Percentiles rank a stretch among this genome's conserved stretches.
Evolutionary conservation across 495 filamentous ascomycete genomes (phyloP).

Genomic region (Chlorociboria aeruginascens): DNA sequence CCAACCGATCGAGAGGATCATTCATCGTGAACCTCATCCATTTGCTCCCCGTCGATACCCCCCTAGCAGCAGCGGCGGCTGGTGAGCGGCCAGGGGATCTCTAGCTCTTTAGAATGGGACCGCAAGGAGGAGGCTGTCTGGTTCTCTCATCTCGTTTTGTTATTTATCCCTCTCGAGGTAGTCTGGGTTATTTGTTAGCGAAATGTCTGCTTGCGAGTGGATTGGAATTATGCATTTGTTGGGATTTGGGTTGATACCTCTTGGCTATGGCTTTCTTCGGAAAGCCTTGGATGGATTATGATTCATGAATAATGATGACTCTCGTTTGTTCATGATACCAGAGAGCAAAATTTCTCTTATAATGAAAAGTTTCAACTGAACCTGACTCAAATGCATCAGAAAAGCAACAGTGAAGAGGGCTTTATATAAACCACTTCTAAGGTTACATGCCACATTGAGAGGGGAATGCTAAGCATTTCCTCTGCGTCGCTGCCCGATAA

Average conservation of each 20-base stretch:
- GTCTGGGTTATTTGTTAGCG: neutral
- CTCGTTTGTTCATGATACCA: too few species aligned
- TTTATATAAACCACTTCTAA: neutral
- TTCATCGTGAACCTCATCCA: constrained; percentile 1
- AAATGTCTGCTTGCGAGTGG: neutral
- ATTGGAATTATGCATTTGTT: neutral
- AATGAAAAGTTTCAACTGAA: neutral
- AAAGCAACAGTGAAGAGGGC: constrained; percentile 1
- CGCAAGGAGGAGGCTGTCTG: neutral
- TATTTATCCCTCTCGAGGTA: neutral
- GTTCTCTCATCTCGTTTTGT: neutral
- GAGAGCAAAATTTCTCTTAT: neutral
- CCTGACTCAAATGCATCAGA: constrained; percentile 1
- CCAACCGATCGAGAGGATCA: neutral
- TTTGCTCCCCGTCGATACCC: constrained; percentile 9
- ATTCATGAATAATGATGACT: too few species aligned
- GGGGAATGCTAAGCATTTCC: neutral
- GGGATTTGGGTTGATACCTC: neutral
- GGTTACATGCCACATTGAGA: neutral
- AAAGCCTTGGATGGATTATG: too few species aligned
- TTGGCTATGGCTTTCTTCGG: neutral
- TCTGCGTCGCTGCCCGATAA: constrained; percentile 9
- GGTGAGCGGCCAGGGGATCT: neutral
- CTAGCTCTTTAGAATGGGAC: neutral
- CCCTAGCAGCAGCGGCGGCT: neutral